Evolutionary conservation across 257 asterid genomes (phyloP).

Genomic region (Coffea canephora): DNA sequence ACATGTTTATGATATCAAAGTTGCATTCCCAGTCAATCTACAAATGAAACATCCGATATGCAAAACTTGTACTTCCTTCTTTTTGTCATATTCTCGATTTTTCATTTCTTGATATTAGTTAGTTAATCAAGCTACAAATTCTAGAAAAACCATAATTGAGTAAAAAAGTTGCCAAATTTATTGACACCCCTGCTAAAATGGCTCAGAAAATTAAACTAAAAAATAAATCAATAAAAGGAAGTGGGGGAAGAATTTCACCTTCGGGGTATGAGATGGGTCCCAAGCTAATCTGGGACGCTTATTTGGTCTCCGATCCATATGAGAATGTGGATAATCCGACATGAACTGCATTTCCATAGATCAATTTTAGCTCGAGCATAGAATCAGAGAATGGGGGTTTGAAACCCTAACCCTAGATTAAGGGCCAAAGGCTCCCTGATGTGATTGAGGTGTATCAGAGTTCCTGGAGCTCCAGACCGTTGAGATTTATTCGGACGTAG

Average conservation of each 20-base stretch:
- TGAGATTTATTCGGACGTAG: slow-evolving; percentile 8
- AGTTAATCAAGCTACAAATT: not conserved
- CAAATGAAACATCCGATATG: not conserved
- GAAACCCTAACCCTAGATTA: slow-evolving; percentile 38
- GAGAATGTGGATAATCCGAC: slow-evolving; percentile 28
- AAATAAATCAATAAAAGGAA: not conserved
- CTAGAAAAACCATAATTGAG: not conserved
- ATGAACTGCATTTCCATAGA: slow-evolving; percentile 35
- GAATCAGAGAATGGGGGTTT: not conserved
- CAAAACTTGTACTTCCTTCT: not conserved
- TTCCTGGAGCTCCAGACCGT: not conserved
- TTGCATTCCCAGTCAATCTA: not conserved
- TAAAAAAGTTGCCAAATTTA: not conserved
- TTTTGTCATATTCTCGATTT: not conserved
- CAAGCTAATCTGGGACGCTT: slow-evolving; percentile 49
- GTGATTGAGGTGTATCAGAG: slow-evolving; percentile 2
- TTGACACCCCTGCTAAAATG: not conserved
- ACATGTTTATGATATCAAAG: not conserved
- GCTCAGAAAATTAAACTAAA: not conserved
- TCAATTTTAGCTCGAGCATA: slow-evolving; percentile 2
- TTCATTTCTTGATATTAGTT: too few relatives aligned
- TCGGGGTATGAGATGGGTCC: slow-evolving; percentile 45
- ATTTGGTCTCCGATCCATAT: slow-evolving; percentile 48
- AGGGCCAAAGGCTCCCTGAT: not conserved
- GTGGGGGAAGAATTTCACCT: slow-evolving; percentile 22